Percentiles rank a stretch among this genome's conserved stretches.
Conservation (phyloP, 805 yeast species). For the Starmerella floris region DNA sequence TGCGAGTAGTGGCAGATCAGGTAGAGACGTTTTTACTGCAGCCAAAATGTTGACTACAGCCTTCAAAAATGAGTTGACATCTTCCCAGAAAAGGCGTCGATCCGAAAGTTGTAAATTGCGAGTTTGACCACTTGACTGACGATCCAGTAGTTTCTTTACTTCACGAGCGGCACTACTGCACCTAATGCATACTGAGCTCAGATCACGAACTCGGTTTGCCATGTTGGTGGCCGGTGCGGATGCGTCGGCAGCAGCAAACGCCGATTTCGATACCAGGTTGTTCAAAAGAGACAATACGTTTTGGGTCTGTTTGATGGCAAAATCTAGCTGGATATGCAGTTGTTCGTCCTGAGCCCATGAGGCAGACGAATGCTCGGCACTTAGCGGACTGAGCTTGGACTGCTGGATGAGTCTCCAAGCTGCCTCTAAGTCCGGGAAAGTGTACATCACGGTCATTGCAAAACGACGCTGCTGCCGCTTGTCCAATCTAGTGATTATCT, state of each 20-base stretch:
- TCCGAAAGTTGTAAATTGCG: constrained; percentile 31
- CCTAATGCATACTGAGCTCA: constrained; percentile 60
- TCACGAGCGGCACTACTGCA: constrained; percentile 73
- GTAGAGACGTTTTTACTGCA: constrained; percentile 67
- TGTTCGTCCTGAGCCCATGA: constrained; percentile 37
- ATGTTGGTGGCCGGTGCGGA: constrained; percentile 34
- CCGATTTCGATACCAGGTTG: constrained; percentile 19
- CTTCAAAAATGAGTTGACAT: constrained; percentile 65
- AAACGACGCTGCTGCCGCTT: constrained; percentile 78
- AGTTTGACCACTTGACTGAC: constrained; percentile 28
- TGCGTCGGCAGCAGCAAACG: constrained; percentile 16
- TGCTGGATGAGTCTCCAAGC: constrained; percentile 13
- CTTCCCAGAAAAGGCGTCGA: constrained; percentile 67
- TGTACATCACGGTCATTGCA: constrained; percentile 58
- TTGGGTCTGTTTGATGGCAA: constrained; percentile 40
- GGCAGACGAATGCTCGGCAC: neutral
- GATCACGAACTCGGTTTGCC: constrained; percentile 56
- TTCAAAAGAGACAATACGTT: constrained; percentile 19
- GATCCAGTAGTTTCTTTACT: constrained; percentile 41
- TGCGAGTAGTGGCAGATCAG: constrained; percentile 63
- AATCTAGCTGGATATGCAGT: constrained; percentile 47
- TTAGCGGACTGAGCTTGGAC: constrained; percentile 1
- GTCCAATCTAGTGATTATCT: constrained; percentile 1
- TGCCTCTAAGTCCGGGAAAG: constrained; percentile 20
- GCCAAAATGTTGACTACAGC: constrained; percentile 74